Evolutionary conservation across 2,329 filamentous ascomycete species (phyloP).

Genomic region (Rutstroemia sp.): DNA sequence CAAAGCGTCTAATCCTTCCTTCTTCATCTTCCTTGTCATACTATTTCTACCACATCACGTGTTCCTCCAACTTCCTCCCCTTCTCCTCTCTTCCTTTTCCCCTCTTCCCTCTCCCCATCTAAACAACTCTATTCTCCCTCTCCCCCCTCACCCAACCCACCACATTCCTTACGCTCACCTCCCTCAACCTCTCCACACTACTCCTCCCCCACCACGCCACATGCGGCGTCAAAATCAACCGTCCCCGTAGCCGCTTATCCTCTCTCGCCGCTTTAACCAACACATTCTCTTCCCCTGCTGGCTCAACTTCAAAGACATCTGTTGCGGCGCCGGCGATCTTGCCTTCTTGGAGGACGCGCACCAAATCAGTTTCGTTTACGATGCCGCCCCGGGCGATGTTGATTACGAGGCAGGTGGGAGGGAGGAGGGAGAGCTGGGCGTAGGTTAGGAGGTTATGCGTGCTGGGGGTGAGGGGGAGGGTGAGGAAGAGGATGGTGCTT

Average conservation of each 20-base stretch:
- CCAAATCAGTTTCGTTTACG: constrained; percentile 26
- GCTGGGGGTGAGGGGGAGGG: constrained; percentile 16
- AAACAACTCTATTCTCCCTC: constrained; percentile 14
- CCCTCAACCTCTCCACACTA: constrained; percentile 39
- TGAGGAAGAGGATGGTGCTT: constrained; percentile 19
- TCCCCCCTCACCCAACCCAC: constrained; percentile 36
- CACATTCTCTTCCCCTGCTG: constrained; percentile 34
- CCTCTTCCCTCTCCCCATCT: no score
- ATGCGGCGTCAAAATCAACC: constrained; percentile 45
- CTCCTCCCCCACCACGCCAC: constrained; percentile 44
- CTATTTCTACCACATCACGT: neutral
- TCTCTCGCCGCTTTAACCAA: constrained; percentile 17
- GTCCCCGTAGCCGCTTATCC: constrained; percentile 31
- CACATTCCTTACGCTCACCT: constrained; percentile 38
- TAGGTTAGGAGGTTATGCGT: constrained; percentile 24
- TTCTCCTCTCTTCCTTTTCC: no score
- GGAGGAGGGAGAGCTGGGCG: constrained; percentile 20
- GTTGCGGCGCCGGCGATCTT: constrained; percentile 26
- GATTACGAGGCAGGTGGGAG: constrained; percentile 19
- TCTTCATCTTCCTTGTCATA: no score
- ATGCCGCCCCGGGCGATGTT: constrained; percentile 30
- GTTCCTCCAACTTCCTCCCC: no score
- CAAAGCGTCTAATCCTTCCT: no score
- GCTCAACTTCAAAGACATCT: constrained; percentile 29
- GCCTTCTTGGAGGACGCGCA: constrained; percentile 22